Evolutionary conservation across 129 eudicot genomes (phyloP).

Genomic region (Ambrosia artemisiifolia): DNA sequence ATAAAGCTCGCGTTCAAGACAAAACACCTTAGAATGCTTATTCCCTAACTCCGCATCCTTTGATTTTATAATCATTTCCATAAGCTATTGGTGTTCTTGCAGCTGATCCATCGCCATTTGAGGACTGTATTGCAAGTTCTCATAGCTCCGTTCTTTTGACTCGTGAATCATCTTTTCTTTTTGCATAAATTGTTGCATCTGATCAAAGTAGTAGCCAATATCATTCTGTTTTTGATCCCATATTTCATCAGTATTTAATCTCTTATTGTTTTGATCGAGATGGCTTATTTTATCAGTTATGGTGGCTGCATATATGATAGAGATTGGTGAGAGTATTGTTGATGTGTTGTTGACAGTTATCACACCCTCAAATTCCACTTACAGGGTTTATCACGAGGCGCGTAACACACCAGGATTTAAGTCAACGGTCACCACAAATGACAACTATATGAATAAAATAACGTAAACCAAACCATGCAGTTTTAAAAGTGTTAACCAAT

Average conservation of each 20-base stretch:
- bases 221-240: conserved; percentile 52
- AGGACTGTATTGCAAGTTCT: conserved; percentile 35
- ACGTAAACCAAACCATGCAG: no score
- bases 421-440: no score
- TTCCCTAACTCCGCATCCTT: conserved; percentile 50
- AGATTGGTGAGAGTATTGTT: no score
- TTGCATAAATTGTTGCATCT: conserved; percentile 40
- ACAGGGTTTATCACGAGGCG: no score
- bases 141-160: conserved; percentile 41
- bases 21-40: conserved; percentile 40
- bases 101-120: conserved; percentile 39
- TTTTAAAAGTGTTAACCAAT: no score
- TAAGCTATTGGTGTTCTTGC: conserved; percentile 35
- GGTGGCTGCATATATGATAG: no score
- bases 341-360: no score
- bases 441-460: no score
- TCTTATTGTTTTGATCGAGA: conserved; percentile 43
- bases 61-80: conserved; percentile 41
- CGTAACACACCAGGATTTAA: no score
- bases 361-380: no score
- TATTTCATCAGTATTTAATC: conserved; percentile 48
- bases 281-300: no score
- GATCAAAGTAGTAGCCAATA: conserved; percentile 51
- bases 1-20: conserved; percentile 68
- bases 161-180: conserved; percentile 45